Base-by-base conservation (phyloP, 106 monocot genomes). In the Cymbidium sinense region DNA sequence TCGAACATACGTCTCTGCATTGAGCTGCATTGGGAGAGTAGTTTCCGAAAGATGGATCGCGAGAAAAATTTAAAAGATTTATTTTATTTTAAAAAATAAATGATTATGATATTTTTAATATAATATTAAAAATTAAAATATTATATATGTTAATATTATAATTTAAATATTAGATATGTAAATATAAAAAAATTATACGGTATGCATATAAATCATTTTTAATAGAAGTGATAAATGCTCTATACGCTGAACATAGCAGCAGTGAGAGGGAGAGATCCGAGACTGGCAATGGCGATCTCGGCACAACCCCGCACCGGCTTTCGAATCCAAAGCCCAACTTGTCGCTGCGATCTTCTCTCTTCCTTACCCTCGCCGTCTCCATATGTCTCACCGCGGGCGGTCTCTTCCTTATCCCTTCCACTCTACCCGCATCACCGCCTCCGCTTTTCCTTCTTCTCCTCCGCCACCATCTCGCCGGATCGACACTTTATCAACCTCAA, bases 381-480 rank as follows among this genome's bases (percentile, higher is more conserved):
- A 31, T 67, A 29, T 37, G 1, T 5, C 71, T 71, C 37, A n/a
- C n/a, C 21, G 21, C 19, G 4, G 11, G 71, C 21, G 5, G 10
- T 6, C n/a, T 71, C 71, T 71, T 71, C 71, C 37, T 71, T 13
- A 21, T 71, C 36, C 71, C 71, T 20, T 71, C 39, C n/a, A n/a
- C n/a, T n/a, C n/a, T n/a, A n/a, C n/a, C 71, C 29, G n/a, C n/a
- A n/a, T 4, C 71, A 2, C 34, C 12, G 8, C 71, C 35, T 2
- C 2, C 71, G 21, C 71, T 33, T 17, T 21, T 71, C 30, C 36
- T 71, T 29, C 71, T 71, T 39, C 71, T 35, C 35, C 36, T n/a
- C 34, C 21, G 37, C 21, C 21, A 7, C 17, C n/a, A 21, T 29
- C 34, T 37, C 71, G 7, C 37, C 71, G 21, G 71, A 71, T 71